Conservation (phyloP, 2,329 filamentous ascomycete species). For the Tolypocladium inflatum region DNA sequence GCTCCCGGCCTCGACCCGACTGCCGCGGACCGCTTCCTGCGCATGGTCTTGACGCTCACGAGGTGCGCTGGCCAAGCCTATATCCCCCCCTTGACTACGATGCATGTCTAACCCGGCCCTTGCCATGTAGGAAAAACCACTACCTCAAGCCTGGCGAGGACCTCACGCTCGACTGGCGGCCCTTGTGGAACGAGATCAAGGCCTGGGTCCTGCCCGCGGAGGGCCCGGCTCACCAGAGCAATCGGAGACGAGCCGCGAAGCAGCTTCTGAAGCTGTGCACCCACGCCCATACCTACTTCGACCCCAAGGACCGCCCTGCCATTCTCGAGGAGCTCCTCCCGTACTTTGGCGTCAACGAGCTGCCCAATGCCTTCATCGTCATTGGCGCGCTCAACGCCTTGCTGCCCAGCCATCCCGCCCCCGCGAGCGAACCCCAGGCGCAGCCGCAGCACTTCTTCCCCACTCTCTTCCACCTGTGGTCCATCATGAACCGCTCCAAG, state of each 20-base stretch:
- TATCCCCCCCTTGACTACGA: neutral
- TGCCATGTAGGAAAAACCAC: constrained; percentile 66
- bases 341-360: constrained; percentile 88
- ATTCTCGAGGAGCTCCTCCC: constrained; percentile 75
- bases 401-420: constrained; percentile 73
- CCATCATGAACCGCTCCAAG: constrained; percentile 81
- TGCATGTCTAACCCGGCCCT: neutral
- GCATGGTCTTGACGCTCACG: constrained; percentile 94
- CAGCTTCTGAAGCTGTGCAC: constrained; percentile 79
- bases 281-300: constrained; percentile 86
- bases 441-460: constrained; percentile 83
- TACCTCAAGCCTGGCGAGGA: constrained; percentile 88
- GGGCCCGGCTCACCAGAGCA: constrained; percentile 54
- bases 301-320: constrained; percentile 72
- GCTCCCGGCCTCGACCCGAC: constrained; percentile 79
- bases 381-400: constrained; percentile 77
- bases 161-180: constrained; percentile 85
- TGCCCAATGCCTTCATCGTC: constrained; percentile 90
- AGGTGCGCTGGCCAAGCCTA: constrained; percentile 52
- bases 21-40: constrained; percentile 82
- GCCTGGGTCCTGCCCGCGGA: constrained; percentile 81
- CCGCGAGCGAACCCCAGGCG: constrained; percentile 62
- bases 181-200: constrained; percentile 88
- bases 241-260: constrained; percentile 46
- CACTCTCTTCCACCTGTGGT: constrained; percentile 95